Percentiles rank a stretch among this genome's conserved stretches.
phyloP scores from a whole-genome alignment of 2,329 filamentous ascomycete species.

The Tolypocladium tropicale region DNA sequence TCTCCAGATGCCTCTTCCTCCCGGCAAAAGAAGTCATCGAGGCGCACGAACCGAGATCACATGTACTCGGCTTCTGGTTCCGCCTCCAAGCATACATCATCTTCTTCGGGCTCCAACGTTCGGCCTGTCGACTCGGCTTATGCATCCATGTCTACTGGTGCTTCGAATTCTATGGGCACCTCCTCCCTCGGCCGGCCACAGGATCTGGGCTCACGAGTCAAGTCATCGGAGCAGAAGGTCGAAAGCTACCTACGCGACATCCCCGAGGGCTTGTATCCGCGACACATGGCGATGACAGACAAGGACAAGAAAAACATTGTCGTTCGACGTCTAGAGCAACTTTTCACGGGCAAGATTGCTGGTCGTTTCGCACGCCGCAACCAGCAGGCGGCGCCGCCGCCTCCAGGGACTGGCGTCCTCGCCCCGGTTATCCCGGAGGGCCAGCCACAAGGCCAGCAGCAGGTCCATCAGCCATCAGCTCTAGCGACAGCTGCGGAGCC shows the following conservation, averaged over 20 bases:
- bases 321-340: constrained; percentile 65
- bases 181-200: constrained; percentile 28
- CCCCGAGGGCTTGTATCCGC: constrained; percentile 56
- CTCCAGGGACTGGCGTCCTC: constrained; percentile 3
- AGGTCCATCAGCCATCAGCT: constrained; percentile 25
- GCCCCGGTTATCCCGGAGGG: constrained; percentile 16
- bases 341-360: constrained; percentile 64
- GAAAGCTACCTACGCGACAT: constrained; percentile 64
- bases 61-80: constrained; percentile 31
- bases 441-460: constrained; percentile 11
- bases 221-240: constrained; percentile 48
- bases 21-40: constrained; percentile 27
- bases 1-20: constrained; percentile 32
- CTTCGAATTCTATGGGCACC: constrained; percentile 31
- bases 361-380: constrained; percentile 24
- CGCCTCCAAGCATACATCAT: constrained; percentile 40
- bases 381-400: constrained; percentile 10
- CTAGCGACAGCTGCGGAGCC: constrained; percentile 18
- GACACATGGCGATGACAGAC: constrained; percentile 53
- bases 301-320: constrained; percentile 68
- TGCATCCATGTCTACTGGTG: constrained; percentile 54
- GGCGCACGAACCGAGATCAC: constrained; percentile 25
- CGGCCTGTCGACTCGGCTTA: constrained; percentile 52
- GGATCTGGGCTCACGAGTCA: constrained; percentile 19
- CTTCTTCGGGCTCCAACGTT: constrained; percentile 41